Base-by-base conservation (phyloP, 192 early-diverging fungal genomes). In the Thamnidium elegans region DNA sequence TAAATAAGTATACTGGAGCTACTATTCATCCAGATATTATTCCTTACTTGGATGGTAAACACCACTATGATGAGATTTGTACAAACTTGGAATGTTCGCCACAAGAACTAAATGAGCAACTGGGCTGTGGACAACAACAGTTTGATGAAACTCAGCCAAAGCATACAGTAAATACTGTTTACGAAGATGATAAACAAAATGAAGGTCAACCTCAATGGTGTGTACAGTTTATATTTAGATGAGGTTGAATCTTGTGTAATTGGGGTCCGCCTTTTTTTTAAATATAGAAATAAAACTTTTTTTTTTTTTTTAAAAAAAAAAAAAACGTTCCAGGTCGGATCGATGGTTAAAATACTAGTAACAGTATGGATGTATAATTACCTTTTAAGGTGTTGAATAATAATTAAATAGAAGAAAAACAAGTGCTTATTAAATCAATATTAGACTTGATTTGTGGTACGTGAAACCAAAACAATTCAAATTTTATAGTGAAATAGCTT, bases 31-130 rank as follows among this genome's bases (percentile, higher is more conserved):
- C 66, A 26, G 61, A 71, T 7, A 39, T 84, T 14, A 45, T 76
- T 43, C 78, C 72, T 4, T 79, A 52, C 60, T 63, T 92, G 42
- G 77, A 91, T 61, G 90, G 90, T 4, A 66, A 71, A 17, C 86
- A 87, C 48, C 89, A 91, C 65, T 90, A 83, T 30, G 90, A 92
- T 55, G 90, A 92, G 51, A 79, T 92, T 1, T 92, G 90, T 61
- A 91, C 89, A 3, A 51, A 73, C 45, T 76, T 91, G 21, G 69
- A 79, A n/a, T 87, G 82, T 47, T 81, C 80, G 19, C 72, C 81
- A 1, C 63, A 76, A 55, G 83, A 91, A 34, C 50, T 91, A 58
- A 86, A 90, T 60, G 80, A 81, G 19, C 66, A 73, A 21, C 55
- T 73, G 1, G 66, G 69, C 20, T 69, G 32, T 21, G 4, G 3